Evolutionary conservation across 1,139 yeast species (phyloP), one percentile per base, ranked within the genome.

Genomic region (Saccharomyces hybrid): DNA sequence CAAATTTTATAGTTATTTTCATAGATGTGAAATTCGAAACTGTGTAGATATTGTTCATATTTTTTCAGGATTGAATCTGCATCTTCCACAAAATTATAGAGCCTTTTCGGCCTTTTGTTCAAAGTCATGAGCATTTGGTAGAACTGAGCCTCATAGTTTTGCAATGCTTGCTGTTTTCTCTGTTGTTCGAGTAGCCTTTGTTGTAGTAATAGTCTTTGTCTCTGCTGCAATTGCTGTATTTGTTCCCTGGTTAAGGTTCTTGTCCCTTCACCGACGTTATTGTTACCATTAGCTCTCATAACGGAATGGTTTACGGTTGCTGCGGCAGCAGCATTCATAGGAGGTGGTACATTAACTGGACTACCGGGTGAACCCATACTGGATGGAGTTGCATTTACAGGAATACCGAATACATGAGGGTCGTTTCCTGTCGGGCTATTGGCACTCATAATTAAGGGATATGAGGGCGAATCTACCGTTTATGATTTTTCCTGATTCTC

Each of bases 21-120:
- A 70, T 87, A 91, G 42, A 93, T 89, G 65, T 93, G 97, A 62
- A 93, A 83, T 58, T 85, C 95, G 56, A 93, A 71, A 49, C 96
- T 87, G 9, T 97, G 88, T 5, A 95, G 88, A 59, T 81, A 82
- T 57, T 83, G 82, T 57, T 86, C 83, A 67, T 84, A 90, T 67
- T 90, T 91, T 57, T 81, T 79, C 61, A 93, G 72, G 13, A 93
- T 78, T 50, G 85, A 88, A 58, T 82, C 86, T 9, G 88, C 74
- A 4, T 91, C 83, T 61, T 86, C 88, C 13, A 87, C 83, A 66
- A 85, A 86, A 51, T 81, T 79, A 63, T 79, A 82, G 31, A 78
- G 70, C 58, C 77, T 74, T 53, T 75, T 73, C 49, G 76, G 79
- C 50, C 74, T 71, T 48, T 64, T 60, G 54, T 67, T 66, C 28